phyloP scores from a whole-genome alignment of 1,284 basidiomycete species.

The Ceratobasidium sp. region DNA sequence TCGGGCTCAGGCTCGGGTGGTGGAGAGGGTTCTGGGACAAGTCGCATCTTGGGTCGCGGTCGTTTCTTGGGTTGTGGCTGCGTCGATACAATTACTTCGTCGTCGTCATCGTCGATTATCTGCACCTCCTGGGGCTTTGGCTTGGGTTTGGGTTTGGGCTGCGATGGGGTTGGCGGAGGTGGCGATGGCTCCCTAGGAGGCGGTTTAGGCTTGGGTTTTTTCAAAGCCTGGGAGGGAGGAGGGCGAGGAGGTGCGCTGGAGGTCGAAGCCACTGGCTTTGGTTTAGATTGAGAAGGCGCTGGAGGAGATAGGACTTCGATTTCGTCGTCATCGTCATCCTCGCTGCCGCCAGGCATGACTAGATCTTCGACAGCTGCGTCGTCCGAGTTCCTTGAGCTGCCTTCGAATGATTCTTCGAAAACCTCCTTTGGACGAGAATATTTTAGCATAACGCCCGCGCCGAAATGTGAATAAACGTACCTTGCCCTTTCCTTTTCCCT shows the following conservation, averaged over 20 bases:
- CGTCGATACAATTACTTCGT: neutral
- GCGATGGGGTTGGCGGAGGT: neutral
- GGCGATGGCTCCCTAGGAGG: slow-evolving; percentile 7
- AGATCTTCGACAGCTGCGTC: slow-evolving; percentile 36
- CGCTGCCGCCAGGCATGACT: slow-evolving; percentile 8
- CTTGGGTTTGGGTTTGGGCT: neutral
- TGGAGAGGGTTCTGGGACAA: slow-evolving; percentile 4
- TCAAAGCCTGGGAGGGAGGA: neutral
- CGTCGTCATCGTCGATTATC: slow-evolving; percentile 17
- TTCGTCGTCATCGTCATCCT: slow-evolving; percentile 17
- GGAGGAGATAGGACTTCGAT: neutral
- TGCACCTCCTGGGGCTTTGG: neutral
- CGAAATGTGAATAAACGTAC: neutral
- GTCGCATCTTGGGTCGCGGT: slow-evolving; percentile 35
- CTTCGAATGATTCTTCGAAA: slow-evolving; percentile 8
- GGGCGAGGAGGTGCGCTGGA: neutral
- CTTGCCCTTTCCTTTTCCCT: slow-evolving; percentile 19
- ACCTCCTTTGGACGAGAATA: neutral
- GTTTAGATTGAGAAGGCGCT: slow-evolving; percentile 1
- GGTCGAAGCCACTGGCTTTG: neutral
- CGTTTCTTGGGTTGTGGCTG: slow-evolving; percentile 7
- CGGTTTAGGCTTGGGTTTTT: slow-evolving; percentile 3
- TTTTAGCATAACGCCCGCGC: neutral
- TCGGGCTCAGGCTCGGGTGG: neutral
- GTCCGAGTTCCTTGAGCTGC: slow-evolving; percentile 17